A percentile compares a stretch with the other conserved stretches of the same genome.
These are phyloP conservation scores for Pseudoneurospora amorphoporcata DNA, from an alignment of 495 filamentous ascomycete species.

Conservation along the genomic window DNA sequence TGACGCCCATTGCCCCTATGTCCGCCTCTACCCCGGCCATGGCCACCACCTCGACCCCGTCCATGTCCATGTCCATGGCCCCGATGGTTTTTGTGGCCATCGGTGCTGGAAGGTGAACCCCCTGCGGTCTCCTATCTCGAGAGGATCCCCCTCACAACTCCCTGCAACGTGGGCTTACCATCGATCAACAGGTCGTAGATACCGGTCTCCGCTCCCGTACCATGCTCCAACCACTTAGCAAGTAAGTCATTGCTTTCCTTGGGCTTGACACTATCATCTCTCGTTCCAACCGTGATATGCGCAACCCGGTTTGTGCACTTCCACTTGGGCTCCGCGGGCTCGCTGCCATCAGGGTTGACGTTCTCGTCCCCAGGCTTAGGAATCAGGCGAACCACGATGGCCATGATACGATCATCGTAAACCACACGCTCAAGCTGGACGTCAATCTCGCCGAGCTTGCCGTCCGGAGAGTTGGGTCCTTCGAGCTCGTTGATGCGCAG, in stretches of 20 bases:
- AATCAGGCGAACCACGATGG: constrained; percentile 65
- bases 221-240: constrained; percentile 49
- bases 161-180: constrained; percentile 29
- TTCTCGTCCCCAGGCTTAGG: constrained; percentile 10
- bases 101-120: neutral
- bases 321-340: constrained; percentile 32
- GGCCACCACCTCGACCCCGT: neutral
- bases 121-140: constrained; percentile 26
- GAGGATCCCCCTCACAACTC: constrained; percentile 33
- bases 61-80: neutral
- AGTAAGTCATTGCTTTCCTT: constrained; percentile 88
- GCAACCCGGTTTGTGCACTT: constrained; percentile 67
- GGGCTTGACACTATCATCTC: constrained; percentile 62
- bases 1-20: neutral
- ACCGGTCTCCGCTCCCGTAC: constrained; percentile 32
- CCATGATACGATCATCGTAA: constrained; percentile 78
- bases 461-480: constrained; percentile 23
- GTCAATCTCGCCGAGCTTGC: constrained; percentile 35
- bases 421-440: constrained; percentile 52
- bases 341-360: constrained; percentile 25
- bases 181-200: constrained; percentile 41
- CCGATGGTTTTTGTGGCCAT: neutral
- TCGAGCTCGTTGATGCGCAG: constrained; percentile 32
- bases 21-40: neutral
- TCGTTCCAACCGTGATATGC: constrained; percentile 85